phyloP scores from a whole-genome alignment of 768 basidiomycete species.

The Hericium coralloides region DNA sequence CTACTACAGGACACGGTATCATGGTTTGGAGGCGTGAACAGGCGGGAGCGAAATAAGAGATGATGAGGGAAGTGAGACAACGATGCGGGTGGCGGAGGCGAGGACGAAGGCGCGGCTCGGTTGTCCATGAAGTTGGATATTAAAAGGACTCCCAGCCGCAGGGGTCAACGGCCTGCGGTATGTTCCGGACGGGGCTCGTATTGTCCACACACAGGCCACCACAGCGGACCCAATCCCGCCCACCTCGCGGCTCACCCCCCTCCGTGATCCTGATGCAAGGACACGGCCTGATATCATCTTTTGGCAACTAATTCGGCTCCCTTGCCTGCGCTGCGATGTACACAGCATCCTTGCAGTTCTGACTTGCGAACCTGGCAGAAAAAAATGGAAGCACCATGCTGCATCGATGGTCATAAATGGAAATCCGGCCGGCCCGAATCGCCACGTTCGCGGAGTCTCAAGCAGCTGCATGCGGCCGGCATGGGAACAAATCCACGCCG shows the following conservation, averaged over 20 bases:
- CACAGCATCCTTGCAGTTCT: no score
- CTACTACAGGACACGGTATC: slow-evolving; percentile 9
- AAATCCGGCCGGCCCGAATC: neutral
- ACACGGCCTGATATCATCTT: no score
- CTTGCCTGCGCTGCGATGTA: no score
- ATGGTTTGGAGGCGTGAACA: neutral
- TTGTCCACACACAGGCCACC: neutral
- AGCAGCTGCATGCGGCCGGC: no score
- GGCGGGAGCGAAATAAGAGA: neutral
- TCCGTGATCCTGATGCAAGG: neutral
- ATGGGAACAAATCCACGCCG: neutral
- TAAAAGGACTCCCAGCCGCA: slow-evolving; percentile 4
- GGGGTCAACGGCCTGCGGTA: slow-evolving; percentile 10
- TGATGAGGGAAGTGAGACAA: neutral
- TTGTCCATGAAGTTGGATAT: neutral
- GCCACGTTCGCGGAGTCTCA: slow-evolving; percentile 10
- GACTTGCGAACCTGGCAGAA: no score
- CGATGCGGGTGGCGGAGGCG: slow-evolving; percentile 1
- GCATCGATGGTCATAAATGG: no score
- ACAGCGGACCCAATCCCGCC: no score
- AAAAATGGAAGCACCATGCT: neutral
- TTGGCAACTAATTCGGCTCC: no score
- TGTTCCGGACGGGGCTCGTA: slow-evolving; percentile 6
- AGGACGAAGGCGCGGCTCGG: neutral
- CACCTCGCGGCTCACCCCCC: no score